Conservation (phyloP, 2,329 filamentous ascomycete species). For the Phaeosphaeriaceae sp. region DNA sequence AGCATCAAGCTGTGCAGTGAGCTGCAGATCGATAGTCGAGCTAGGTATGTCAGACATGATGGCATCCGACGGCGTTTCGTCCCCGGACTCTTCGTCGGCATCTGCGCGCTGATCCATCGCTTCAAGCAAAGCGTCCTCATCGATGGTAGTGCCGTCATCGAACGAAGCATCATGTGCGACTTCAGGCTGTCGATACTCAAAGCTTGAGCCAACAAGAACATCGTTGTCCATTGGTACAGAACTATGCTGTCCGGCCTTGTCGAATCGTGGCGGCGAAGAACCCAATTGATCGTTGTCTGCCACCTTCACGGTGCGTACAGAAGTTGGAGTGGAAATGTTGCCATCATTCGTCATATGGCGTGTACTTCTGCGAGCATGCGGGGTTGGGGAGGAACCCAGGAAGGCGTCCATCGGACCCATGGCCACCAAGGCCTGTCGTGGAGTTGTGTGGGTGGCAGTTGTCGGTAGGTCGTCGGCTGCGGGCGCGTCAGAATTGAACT, state of each 20-base stretch:
- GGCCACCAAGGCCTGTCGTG: constrained; percentile 31
- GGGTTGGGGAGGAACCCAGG: constrained; percentile 48
- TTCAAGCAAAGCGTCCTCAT: constrained; percentile 33
- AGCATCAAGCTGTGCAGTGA: constrained; percentile 46
- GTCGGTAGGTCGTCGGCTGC: constrained; percentile 33
- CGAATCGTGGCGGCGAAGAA: constrained; percentile 46
- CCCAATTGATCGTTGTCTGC: constrained; percentile 36
- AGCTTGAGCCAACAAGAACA: constrained; percentile 24
- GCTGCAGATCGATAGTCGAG: constrained; percentile 41
- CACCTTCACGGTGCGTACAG: constrained; percentile 30
- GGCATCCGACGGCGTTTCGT: constrained; percentile 11
- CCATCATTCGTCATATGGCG: constrained; percentile 36
- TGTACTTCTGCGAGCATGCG: constrained; percentile 36
- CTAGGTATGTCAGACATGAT: constrained; percentile 37
- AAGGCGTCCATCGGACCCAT: constrained; percentile 46
- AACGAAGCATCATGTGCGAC: constrained; percentile 29
- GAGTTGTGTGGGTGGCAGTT: constrained; percentile 33
- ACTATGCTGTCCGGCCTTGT: constrained; percentile 12
- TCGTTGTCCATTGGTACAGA: constrained; percentile 4
- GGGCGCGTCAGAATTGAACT: constrained; percentile 39
- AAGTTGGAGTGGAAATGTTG: constrained; percentile 37
- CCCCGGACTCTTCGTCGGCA: constrained; percentile 10
- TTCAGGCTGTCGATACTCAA: constrained; percentile 28
- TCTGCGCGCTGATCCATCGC: constrained; percentile 11
- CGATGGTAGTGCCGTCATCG: constrained; percentile 43